Evolutionary conservation across 2,329 filamentous ascomycete genomes (phyloP), one percentile per base, ranked within the genome.

Genomic region (Ascosphaera pollenicola): DNA sequence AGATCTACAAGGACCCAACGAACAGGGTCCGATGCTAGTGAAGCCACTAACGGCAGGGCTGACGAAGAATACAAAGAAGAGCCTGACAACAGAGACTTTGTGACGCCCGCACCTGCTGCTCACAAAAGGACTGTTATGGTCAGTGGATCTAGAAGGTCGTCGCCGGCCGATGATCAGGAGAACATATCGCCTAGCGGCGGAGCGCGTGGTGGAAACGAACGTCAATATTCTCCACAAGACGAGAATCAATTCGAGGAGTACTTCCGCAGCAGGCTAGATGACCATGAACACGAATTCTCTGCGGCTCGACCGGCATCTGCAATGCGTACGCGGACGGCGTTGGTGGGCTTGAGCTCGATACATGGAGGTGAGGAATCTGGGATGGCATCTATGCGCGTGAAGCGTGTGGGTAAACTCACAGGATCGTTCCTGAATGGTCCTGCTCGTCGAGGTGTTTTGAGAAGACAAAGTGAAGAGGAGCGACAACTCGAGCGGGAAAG

Each of bases 361-460:
- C 24, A 66, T 38, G 72, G 72, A n/a, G n/a, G n/a, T 2, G 77
- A 84, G 17, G 74, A 78, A 26, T 58, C 61, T 26, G 75, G 70
- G 11, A 60, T 73, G 2, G 78, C 81, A 43, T 83, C 81, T 0
- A 71, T 84, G 65, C 70, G 82, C 3, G 64, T 85, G 42, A 87
- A 85, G 58, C 67, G 80, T 43, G 70, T 82, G 11, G 77, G 76
- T 13, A 80, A 81, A 55, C 65, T 78, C 6, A 71, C 77, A 2
- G 82, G 81, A 1, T 78, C 73, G 43, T 85, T 87, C 46, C 62
- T 89, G 17, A 83, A 79, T 47, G 81, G 79, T 1, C 82, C 82
- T 19, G 79, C 82, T 16, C 70, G 82, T 40, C 68, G 83, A 47
- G 82, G 80, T 18, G 69, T 78, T 44, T 66, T 62, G 46, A 59